A percentile compares a stretch with the other conserved stretches of the same genome.
These are phyloP conservation scores for Trichoderma asperellum DNA, from an alignment of 2,329 filamentous ascomycete genomes.

Conservation along the genomic window DNA sequence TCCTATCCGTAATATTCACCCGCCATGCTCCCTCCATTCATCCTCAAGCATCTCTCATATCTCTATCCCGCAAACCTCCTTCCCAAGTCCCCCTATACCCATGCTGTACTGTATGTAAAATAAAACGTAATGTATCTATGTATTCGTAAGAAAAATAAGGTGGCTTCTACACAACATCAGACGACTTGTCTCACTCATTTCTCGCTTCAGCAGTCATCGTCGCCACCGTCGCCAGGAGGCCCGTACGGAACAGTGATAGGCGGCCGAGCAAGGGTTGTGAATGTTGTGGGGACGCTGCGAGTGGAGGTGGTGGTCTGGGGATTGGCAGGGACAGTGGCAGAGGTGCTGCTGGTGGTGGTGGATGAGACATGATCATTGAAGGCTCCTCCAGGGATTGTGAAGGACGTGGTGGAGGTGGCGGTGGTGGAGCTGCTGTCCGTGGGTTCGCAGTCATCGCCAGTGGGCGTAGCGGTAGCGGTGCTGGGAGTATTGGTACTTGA, in stretches of 20 bases:
- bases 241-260: slow-evolving; percentile 6
- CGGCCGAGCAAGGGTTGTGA: slow-evolving; percentile 17
- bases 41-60: not conserved
- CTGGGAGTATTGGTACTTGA: not conserved
- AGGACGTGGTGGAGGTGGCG: not conserved
- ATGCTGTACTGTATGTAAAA: slow-evolving; percentile 15
- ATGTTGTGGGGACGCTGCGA: slow-evolving; percentile 9
- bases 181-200: not conserved
- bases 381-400: slow-evolving; percentile 1
- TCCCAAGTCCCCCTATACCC: not conserved
- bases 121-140: slow-evolving; percentile 22
- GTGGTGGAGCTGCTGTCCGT: not conserved
- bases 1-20: not conserved
- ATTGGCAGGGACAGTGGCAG: not conserved
- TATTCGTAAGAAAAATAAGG: not conserved
- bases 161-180: not conserved
- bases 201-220: not conserved
- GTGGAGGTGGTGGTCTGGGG: not conserved
- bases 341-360: not conserved
- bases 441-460: not conserved
- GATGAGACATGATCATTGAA: not conserved
- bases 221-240: not conserved
- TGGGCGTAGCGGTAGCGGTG: not conserved
- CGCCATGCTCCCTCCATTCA: not conserved
- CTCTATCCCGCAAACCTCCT: not conserved